Conservation (phyloP, 306 rosid genomes). For the Arachis hypogaea region DNA sequence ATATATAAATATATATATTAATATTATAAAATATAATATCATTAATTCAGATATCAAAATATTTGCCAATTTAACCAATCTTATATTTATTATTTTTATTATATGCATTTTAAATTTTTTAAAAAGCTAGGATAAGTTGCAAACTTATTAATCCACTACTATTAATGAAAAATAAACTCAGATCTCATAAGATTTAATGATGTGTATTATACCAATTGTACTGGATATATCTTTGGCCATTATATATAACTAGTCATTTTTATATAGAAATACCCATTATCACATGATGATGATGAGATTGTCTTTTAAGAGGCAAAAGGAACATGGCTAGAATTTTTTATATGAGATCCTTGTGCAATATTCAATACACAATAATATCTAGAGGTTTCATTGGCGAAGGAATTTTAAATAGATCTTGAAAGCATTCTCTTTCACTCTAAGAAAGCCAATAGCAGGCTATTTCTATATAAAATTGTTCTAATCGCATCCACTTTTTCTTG, state of each 20-base stretch:
- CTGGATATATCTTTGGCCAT: too few species aligned
- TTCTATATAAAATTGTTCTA: constrained; percentile 4
- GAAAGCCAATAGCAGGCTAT: constrained; percentile 21
- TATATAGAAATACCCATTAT: not conserved
- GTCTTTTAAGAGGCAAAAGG: constrained; percentile 23
- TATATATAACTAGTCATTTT: not conserved
- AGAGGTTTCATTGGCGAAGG: not conserved
- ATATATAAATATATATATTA: too few species aligned
- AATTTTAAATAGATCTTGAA: not conserved
- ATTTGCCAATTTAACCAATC: too few species aligned
- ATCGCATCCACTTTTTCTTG: constrained; percentile 29
- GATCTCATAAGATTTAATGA: too few species aligned
- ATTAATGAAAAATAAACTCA: too few species aligned
- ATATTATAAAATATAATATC: too few species aligned
- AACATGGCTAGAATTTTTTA: constrained; percentile 26
- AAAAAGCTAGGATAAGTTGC: too few species aligned
- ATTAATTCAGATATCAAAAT: too few species aligned
- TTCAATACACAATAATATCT: not conserved
- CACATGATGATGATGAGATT: constrained; percentile 20
- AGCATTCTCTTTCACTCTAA: not conserved
- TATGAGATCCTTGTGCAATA: not conserved
- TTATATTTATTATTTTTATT: too few species aligned
- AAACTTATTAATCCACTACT: too few species aligned
- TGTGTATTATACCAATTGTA: too few species aligned
- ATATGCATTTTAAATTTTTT: too few species aligned